Conservation (phyloP, 768 basidiomycete species). For the Gymnopilus dilepis region DNA sequence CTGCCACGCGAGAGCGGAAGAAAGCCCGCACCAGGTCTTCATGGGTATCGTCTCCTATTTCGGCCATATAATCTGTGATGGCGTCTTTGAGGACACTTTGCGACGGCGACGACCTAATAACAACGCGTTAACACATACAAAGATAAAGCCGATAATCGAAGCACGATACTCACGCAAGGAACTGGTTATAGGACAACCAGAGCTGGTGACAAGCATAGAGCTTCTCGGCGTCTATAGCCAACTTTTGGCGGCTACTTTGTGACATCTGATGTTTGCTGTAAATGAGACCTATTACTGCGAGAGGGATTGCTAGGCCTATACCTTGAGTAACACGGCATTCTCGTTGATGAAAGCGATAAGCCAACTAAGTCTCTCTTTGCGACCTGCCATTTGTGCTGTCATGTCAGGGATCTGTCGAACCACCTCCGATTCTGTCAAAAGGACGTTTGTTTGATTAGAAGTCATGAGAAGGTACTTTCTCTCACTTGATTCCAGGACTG, state of each 20-base stretch:
- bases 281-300: neutral
- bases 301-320: slow-evolving; percentile 31
- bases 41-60: slow-evolving; percentile 55
- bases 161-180: slow-evolving; percentile 56
- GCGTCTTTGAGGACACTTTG: slow-evolving; percentile 73
- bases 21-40: slow-evolving; percentile 86
- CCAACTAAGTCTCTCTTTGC: slow-evolving; percentile 79
- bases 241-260: slow-evolving; percentile 72
- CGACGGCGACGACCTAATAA: slow-evolving; percentile 54
- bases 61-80: slow-evolving; percentile 71
- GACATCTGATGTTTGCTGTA: slow-evolving; percentile 63
- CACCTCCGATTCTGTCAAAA: slow-evolving; percentile 59
- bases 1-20: slow-evolving; percentile 71
- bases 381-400: slow-evolving; percentile 72
- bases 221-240: slow-evolving; percentile 87
- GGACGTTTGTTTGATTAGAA: neutral
- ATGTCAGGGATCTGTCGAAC: slow-evolving; percentile 82
- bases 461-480: slow-evolving; percentile 13
- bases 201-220: slow-evolving; percentile 80
- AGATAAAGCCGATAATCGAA: neutral
- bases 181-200: slow-evolving; percentile 78
- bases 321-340: slow-evolving; percentile 81
- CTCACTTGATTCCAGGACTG: slow-evolving; percentile 75
- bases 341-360: slow-evolving; percentile 91
- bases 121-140: neutral